Conservation (phyloP, 2,329 filamentous ascomycete species). For the Xylariaceae sp. region DNA sequence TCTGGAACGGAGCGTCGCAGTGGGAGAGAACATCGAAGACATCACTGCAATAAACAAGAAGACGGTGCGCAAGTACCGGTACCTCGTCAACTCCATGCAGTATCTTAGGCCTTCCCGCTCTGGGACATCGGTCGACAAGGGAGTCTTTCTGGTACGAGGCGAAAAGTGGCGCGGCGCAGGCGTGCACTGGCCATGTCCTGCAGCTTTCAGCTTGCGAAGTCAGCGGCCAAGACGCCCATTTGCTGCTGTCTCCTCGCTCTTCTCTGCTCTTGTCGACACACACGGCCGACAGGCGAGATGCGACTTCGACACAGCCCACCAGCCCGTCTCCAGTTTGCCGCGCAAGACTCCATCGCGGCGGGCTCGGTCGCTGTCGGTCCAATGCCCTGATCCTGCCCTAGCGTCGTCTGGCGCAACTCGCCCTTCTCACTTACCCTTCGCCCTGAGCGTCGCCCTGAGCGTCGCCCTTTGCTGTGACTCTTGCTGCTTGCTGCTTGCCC, state of each 20-base stretch:
- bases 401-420: no score
- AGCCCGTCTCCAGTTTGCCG: conserved; percentile 12
- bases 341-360: conserved; percentile 17
- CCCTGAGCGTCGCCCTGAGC: no score
- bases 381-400: conserved; percentile 12
- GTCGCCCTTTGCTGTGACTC: no score
- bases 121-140: not conserved
- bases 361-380: conserved; percentile 16
- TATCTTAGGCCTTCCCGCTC: no score
- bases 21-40: no score
- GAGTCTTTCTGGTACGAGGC: conserved; percentile 16
- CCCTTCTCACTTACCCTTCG: no score
- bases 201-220: conserved; percentile 30
- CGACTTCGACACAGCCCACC: conserved; percentile 27
- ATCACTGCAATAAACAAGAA: no score
- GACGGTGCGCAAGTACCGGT: conserved; percentile 11
- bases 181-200: conserved; percentile 25
- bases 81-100: conserved; percentile 6
- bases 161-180: conserved; percentile 16
- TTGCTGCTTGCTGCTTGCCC: no score
- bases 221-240: conserved; percentile 26
- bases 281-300: no score
- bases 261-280: no score
- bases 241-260: conserved; percentile 18
- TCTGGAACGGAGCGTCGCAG: no score